Conservation (phyloP, 106 monocot species). For the Chionographis japonica region DNA sequence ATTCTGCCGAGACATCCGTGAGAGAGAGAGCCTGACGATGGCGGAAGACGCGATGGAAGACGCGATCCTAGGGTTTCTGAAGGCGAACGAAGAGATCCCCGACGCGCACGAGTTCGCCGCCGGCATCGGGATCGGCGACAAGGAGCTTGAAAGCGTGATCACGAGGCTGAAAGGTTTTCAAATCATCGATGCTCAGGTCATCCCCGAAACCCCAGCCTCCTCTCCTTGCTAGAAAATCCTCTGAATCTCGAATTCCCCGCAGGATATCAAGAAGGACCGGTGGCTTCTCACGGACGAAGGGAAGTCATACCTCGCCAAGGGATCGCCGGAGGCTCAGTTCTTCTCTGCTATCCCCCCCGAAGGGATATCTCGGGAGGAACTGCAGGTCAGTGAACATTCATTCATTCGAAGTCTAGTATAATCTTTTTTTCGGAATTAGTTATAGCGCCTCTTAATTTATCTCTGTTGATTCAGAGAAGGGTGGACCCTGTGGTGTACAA, state of each 20-base stretch:
- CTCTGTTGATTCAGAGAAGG: constrained; percentile 43
- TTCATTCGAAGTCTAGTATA: no score
- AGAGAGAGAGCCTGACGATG: no score
- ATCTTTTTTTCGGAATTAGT: background rate
- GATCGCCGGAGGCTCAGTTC: constrained; percentile 75
- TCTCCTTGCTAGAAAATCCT: background rate
- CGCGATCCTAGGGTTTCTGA: constrained; percentile 43
- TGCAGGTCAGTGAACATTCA: constrained; percentile 36
- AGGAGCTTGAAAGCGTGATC: constrained; percentile 79
- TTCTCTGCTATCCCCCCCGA: constrained; percentile 55
- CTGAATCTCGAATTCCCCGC: background rate
- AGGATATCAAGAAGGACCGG: constrained; percentile 62
- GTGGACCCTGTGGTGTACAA: constrained; percentile 48
- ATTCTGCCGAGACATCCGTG: no score
- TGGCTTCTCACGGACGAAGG: constrained; percentile 80
- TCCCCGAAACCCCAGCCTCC: background rate
- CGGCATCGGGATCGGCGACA: constrained; percentile 44
- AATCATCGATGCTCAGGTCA: constrained; percentile 62
- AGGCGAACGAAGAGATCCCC: constrained; percentile 42
- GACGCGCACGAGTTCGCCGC: constrained; percentile 74
- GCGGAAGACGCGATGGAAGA: constrained; percentile 30
- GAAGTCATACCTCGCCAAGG: constrained; percentile 45
- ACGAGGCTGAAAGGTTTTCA: constrained; percentile 76
- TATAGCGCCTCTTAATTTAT: background rate
- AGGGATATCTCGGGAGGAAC: constrained; percentile 50